Evolutionary conservation across 2,329 filamentous ascomycete species (phyloP).

Genomic region (Samsoniella hepiali): DNA sequence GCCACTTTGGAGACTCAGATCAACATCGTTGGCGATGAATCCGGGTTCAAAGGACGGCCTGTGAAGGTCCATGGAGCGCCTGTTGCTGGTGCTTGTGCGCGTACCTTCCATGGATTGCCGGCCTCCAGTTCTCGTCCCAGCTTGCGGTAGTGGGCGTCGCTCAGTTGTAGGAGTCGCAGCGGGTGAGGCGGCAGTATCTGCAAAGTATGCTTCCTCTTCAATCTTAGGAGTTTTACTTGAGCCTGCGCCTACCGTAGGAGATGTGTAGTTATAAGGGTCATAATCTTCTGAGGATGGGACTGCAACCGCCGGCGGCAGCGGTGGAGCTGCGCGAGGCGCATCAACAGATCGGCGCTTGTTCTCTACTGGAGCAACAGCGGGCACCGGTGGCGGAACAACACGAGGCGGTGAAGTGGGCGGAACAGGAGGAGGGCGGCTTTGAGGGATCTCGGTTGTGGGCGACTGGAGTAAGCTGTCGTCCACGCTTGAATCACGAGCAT

Average conservation of each 20-base stretch:
- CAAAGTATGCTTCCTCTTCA: constrained; percentile 48
- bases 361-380: constrained; percentile 54
- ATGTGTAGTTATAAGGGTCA: constrained; percentile 60
- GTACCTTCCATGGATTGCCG: constrained; percentile 36
- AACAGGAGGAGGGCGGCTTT: constrained; percentile 53
- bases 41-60: constrained; percentile 75
- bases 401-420: constrained; percentile 54
- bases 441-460: constrained; percentile 44
- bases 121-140: constrained; percentile 27
- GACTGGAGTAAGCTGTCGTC: constrained; percentile 67
- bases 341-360: constrained; percentile 64
- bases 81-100: constrained; percentile 39
- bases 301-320: constrained; percentile 53
- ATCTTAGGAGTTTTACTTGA: constrained; percentile 37
- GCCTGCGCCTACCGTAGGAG: constrained; percentile 34
- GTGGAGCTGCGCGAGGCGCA: constrained; percentile 65
- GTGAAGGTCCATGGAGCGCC: constrained; percentile 69
- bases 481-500: constrained; percentile 71
- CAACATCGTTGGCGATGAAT: constrained; percentile 84
- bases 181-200: constrained; percentile 44
- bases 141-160: constrained; percentile 43
- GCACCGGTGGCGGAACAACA: constrained; percentile 62
- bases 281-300: constrained; percentile 61
- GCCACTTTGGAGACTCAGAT: constrained; percentile 67
- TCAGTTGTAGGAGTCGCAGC: constrained; percentile 42